Base-by-base conservation (phyloP, 495 filamentous ascomycete species). In the Xylaria venustula region DNA sequence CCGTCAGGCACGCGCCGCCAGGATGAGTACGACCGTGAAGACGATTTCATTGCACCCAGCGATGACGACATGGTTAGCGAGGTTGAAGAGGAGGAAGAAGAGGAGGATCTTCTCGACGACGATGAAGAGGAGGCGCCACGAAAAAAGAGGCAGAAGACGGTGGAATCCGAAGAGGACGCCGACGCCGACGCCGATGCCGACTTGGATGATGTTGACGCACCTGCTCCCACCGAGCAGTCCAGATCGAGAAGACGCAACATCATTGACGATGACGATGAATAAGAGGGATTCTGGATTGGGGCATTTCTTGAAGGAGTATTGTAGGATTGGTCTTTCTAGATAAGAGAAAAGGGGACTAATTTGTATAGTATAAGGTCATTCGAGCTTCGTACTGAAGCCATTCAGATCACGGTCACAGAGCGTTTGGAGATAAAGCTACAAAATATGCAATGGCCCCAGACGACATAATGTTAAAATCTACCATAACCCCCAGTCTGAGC, bases 21-120 rank as follows among this genome's bases (percentile, higher is more conserved):
- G 63, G 91, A 97, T 67, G 90, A 93, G 69, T 97, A 92, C 66
- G 89, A 92, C 62, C 84, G 87, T 67, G 88, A 90, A 23, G 89
- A 92, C 64, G 89, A 87, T 6, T 92, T 92, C 72, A 74, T 92
- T 56, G 89, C 89, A 9, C 83, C 82, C 36, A 91, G 88, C 65
- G 89, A 90, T 61, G 89, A 90, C 37, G 74, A 85, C 8, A 86
- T 85, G 62, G 77, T 81, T 30, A 81, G 70, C 17, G 85, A 70
- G 14, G 83, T 80, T 11, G 86, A 81, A 25, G 87, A 87, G 5
- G 87, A 87, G 2, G 87, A 85, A 6, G 83, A 86, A 1, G 83
- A 85, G 44, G 79, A 83, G 23, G 71, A 76, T 20, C 40, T 80
- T 20, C 52, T 77, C 1, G 75, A 78, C 22, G 77, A 80, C 0